phyloP scores from a whole-genome alignment of 768 basidiomycete genomes.

The Pleurotus cornucopiae region DNA sequence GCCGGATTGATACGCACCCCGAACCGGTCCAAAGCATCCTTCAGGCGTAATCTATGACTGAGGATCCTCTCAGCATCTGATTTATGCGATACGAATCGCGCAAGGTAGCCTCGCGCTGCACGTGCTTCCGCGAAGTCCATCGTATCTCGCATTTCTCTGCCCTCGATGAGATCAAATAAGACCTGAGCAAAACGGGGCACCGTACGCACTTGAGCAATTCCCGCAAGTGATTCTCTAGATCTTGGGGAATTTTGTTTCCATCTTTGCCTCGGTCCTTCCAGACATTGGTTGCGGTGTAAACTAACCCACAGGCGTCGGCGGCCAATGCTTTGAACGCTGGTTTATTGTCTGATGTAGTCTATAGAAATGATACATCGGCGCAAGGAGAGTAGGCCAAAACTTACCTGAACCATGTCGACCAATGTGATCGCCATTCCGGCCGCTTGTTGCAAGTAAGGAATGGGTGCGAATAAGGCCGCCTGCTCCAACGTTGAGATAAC shows the following conservation, averaged over 20 bases:
- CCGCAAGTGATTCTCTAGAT: conserved; percentile 12
- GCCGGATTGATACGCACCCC: conserved; percentile 13
- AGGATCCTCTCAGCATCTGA: conserved; percentile 14
- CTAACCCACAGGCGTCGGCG: conserved; percentile 19
- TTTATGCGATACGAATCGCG: conserved; percentile 12
- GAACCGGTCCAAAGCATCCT: conserved; percentile 20
- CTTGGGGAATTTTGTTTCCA: conserved; percentile 9
- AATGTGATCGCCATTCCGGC: conserved; percentile 15
- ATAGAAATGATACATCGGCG: too few species aligned
- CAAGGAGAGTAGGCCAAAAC: not conserved
- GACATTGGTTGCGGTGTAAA: conserved; percentile 16
- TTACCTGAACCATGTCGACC: conserved; percentile 16
- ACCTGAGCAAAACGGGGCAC: not conserved
- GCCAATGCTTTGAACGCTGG: conserved; percentile 18
- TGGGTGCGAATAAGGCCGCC: conserved; percentile 15
- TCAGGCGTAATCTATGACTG: conserved; percentile 14
- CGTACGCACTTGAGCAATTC: conserved; percentile 15
- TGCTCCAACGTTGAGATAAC: conserved; percentile 18
- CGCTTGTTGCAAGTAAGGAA: conserved; percentile 20
- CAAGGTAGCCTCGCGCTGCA: conserved; percentile 8
- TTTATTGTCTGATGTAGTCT: conserved; percentile 14
- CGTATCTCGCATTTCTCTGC: conserved; percentile 15
- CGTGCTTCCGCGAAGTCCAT: conserved; percentile 15
- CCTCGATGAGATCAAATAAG: not conserved
- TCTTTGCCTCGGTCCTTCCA: conserved; percentile 14